Percentiles rank a stretch among this genome's conserved stretches.
phyloP scores from a whole-genome alignment of 2,329 filamentous ascomycete species.

The Trichoderma polysporum region DNA sequence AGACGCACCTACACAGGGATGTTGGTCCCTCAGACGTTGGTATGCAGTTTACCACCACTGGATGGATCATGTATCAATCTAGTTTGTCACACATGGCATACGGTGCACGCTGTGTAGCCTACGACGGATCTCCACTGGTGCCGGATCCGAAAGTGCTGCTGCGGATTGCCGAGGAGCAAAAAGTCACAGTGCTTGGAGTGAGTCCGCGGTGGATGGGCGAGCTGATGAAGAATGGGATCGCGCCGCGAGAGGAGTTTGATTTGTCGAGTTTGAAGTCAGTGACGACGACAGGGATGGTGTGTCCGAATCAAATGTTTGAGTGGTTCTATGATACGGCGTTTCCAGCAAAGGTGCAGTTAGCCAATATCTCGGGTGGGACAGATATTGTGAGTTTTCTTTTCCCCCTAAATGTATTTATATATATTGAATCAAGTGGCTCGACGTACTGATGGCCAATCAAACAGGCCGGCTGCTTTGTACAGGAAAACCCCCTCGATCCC shows the following conservation, averaged over 20 bases:
- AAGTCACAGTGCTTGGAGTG: conserved; percentile 70
- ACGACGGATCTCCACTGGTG: conserved; percentile 79
- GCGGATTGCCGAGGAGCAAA: conserved; percentile 59
- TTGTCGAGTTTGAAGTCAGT: conserved; percentile 62
- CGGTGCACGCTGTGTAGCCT: conserved; percentile 66
- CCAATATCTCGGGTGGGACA: conserved; percentile 75
- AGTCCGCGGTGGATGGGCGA: conserved; percentile 77
- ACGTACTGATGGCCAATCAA: neutral
- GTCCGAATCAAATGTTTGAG: conserved; percentile 73
- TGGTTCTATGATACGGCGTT: conserved; percentile 77
- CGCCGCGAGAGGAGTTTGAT: conserved; percentile 62
- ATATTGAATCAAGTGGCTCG: too few species aligned
- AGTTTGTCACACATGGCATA: conserved; percentile 58
- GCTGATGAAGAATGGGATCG: conserved; percentile 62
- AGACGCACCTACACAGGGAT: conserved; percentile 54
- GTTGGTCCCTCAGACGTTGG: conserved; percentile 41
- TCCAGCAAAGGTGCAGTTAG: conserved; percentile 63
- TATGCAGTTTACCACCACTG: conserved; percentile 64
- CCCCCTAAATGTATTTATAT: neutral
- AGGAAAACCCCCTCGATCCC: conserved; percentile 68
- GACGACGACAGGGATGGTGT: conserved; percentile 77
- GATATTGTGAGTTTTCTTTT: conserved; percentile 58
- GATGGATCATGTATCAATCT: conserved; percentile 86
- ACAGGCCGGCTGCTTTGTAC: conserved; percentile 58
- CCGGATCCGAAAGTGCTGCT: conserved; percentile 66